A percentile compares a stretch with the other conserved stretches of the same genome.
Evolutionary conservation across 345 rosid genomes (phyloP).

Genomic region (Populus davidiana): DNA sequence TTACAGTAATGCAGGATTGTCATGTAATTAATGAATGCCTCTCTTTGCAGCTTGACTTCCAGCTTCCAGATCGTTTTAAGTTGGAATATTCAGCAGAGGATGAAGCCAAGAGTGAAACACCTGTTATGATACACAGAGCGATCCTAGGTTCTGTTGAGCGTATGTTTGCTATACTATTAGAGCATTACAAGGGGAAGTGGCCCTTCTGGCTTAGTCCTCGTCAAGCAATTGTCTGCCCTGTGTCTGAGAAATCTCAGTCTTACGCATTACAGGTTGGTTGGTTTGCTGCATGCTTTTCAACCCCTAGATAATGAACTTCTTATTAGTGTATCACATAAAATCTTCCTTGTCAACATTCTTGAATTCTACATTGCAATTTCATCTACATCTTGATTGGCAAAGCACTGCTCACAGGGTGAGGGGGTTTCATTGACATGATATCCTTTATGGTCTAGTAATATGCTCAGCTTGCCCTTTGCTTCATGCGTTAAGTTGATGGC

Average conservation of each 20-base stretch:
- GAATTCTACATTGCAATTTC: not conserved
- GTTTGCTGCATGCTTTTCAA: constrained; percentile 10
- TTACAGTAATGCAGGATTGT: constrained; percentile 13
- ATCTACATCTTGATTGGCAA: too few relatives aligned
- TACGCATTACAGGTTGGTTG: constrained; percentile 84
- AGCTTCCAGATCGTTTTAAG: constrained; percentile 77
- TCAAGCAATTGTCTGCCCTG: constrained; percentile 96
- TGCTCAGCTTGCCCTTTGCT: not conserved
- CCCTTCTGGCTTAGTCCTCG: constrained; percentile 99
- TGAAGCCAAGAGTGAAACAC: constrained; percentile 73
- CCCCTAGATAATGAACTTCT: not conserved
- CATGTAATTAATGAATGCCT: constrained; percentile 17
- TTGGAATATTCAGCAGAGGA: constrained; percentile 85
- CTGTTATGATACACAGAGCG: constrained; percentile 96
- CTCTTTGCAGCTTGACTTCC: constrained; percentile 83
- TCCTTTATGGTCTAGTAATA: too few relatives aligned
- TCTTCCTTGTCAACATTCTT: not conserved
- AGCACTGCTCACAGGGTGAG: not conserved
- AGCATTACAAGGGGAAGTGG: constrained; percentile 98
- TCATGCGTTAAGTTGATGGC: not conserved
- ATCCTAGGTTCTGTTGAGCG: constrained; percentile 95
- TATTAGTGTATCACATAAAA: not conserved
- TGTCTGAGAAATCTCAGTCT: constrained; percentile 73
- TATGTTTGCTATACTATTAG: constrained; percentile 86
- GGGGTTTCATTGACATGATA: not conserved